Evolutionary conservation across 306 rosid genomes (phyloP).

Genomic region (Mimosa bimucronata): DNA sequence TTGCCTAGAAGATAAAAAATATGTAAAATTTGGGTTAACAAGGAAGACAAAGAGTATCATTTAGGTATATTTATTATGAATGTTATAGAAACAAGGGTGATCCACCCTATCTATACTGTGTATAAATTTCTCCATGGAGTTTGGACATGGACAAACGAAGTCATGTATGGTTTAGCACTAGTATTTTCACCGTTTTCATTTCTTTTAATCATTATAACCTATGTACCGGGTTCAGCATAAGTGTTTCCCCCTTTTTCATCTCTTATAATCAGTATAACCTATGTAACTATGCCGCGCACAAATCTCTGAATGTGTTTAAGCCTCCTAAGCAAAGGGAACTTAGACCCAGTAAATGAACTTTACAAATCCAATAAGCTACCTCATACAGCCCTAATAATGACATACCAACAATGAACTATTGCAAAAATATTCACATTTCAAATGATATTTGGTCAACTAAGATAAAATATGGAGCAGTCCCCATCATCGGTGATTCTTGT

Average conservation of each 20-base stretch:
- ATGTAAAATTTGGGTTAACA: slow-evolving; percentile 10
- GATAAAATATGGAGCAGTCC: slow-evolving; percentile 12
- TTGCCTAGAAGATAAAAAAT: slow-evolving; percentile 59
- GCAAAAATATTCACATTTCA: neutral
- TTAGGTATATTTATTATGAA: slow-evolving; percentile 8
- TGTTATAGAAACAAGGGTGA: slow-evolving; percentile 9
- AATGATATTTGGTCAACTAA: slow-evolving; percentile 25
- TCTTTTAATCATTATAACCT: neutral
- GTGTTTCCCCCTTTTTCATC: slow-evolving; percentile 13
- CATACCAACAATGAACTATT: neutral
- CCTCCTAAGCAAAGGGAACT: neutral
- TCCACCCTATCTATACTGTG: slow-evolving; percentile 16
- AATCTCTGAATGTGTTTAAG: neutral
- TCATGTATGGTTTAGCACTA: slow-evolving; percentile 6
- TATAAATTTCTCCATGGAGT: neutral
- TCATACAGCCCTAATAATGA: neutral
- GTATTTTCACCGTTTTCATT: slow-evolving; percentile 17
- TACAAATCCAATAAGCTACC: slow-evolving; percentile 26
- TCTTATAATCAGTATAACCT: neutral
- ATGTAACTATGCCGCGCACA: neutral
- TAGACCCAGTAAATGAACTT: slow-evolving; percentile 12
- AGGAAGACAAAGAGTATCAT: slow-evolving; percentile 15
- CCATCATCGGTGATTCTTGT: neutral
- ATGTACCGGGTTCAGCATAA: neutral
- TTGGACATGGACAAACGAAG: neutral